Base-by-base conservation (phyloP, 192 early-diverging fungal species). In the Coemansia javaensis region DNA sequence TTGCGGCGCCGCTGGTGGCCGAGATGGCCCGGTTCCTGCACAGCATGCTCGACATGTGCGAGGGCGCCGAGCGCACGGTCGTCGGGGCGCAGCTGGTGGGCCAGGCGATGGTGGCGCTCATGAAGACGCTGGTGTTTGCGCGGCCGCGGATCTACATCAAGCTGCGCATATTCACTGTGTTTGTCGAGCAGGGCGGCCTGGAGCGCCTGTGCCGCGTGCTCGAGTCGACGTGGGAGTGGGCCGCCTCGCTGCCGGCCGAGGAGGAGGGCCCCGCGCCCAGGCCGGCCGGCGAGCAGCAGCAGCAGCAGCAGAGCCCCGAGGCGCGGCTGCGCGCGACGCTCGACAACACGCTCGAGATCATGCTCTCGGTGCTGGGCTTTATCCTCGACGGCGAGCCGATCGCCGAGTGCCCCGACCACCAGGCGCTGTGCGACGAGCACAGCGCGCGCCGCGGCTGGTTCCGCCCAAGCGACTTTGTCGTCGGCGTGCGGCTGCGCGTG, bases 351-450 rank as follows among this genome's bases (percentile, higher is more conserved):
- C 46, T 74, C 1, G 70, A 74, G 38, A 74, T 47, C 46, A 66
- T 66, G 50, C 42, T 74, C 30, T 66, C 69, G 23, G 75, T 90
- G 4, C 60, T 97, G 21, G 79, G 83, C 45, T 81, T 80, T 25
- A 50, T 90, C 34, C 53, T 78, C 13, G 90, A 90, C 17, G 73
- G 77, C 36, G 86, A 88, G 41, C 65, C 87, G 7, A 56, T 94
- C 18, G 72, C 77, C 12, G 88, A 91, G 38, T 89, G 89, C 13
- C 79, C 89, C 7, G 79, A 74, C 20, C 59, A 47, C 25, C 16
- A 51, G 13, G 38, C 48, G 15, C 40, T 74, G 34, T 61, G 50
- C 24, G 43, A 50, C 16, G 64, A 63, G 13, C 70, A 74, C 44
- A 48, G 50, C 41, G 59, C 59, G 14, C 63, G 66, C 13, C 56